phyloP scores from a whole-genome alignment of 1,284 basidiomycete species.

The Vanrija pseudolonga region DNA sequence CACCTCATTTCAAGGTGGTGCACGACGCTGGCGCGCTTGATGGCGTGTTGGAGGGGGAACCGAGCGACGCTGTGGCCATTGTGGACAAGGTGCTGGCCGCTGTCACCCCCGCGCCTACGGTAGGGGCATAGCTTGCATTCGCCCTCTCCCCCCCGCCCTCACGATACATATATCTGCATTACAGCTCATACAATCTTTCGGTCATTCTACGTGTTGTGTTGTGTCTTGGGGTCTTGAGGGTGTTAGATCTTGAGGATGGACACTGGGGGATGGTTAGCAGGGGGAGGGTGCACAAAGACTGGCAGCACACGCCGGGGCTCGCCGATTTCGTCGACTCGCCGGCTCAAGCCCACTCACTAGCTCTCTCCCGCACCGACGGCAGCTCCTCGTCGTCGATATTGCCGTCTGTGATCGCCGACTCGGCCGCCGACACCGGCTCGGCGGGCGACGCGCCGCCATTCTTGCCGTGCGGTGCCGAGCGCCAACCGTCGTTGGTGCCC shows the following conservation, averaged over 20 bases:
- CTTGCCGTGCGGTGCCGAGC: conserved; percentile 21
- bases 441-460: conserved; percentile 7
- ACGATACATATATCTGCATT: too few relatives aligned
- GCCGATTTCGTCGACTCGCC: too few relatives aligned
- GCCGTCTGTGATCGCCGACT: conserved; percentile 2
- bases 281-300: background rate
- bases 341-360: conserved; percentile 16
- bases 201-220: too few relatives aligned
- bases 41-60: too few relatives aligned
- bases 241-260: conserved; percentile 9
- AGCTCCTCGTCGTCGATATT: conserved; percentile 1
- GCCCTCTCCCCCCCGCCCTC: background rate
- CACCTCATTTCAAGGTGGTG: conserved; percentile 58
- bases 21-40: too few relatives aligned
- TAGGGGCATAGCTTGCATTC: background rate
- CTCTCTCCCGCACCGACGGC: conserved; percentile 1
- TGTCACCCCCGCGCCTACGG: too few relatives aligned
- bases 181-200: too few relatives aligned
- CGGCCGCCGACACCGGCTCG: too few relatives aligned
- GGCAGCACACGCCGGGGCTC: too few relatives aligned
- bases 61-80: too few relatives aligned
- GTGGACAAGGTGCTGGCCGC: too few relatives aligned
- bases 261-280: conserved; percentile 1
- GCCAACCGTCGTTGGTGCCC: conserved; percentile 21
- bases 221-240: too few relatives aligned